These are phyloP conservation scores for Telfairia occidentalis DNA, from an alignment of 331 rosid species.

Conservation along the genomic window DNA sequence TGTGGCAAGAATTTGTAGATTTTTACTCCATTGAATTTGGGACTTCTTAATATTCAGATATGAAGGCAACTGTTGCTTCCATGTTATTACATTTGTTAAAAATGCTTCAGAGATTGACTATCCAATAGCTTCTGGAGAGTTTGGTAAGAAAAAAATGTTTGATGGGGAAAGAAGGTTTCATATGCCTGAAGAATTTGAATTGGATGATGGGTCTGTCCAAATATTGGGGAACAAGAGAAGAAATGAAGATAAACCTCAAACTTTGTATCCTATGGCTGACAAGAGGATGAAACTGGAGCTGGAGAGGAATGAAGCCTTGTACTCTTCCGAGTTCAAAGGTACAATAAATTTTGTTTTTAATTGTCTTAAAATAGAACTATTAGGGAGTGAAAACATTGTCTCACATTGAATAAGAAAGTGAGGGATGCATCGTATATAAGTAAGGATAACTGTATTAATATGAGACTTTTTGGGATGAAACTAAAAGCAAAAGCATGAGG, in stretches of 20 bases:
- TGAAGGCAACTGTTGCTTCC: conserved; percentile 22
- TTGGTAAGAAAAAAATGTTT: background rate
- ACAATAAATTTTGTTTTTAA: too few species aligned
- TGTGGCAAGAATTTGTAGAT: conserved; percentile 23
- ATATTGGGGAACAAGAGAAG: background rate
- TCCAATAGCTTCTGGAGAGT: background rate
- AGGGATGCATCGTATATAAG: too few species aligned
- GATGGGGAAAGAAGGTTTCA: too few species aligned
- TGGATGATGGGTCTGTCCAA: background rate
- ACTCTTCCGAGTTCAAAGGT: too few species aligned
- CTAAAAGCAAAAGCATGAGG: too few species aligned
- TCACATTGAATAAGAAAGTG: too few species aligned
- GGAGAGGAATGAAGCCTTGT: background rate
- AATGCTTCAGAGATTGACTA: conserved; percentile 29
- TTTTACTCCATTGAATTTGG: conserved; percentile 21
- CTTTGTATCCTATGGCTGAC: background rate
- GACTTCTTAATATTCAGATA: conserved; percentile 22
- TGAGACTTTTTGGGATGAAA: too few species aligned
- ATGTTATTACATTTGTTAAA: conserved; percentile 24
- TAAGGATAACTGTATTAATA: too few species aligned
- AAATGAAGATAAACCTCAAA: background rate
- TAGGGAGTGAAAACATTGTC: too few species aligned
- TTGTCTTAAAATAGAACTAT: too few species aligned
- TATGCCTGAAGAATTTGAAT: background rate
- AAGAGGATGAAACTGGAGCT: too few species aligned